Base-by-base conservation (phyloP, 345 rosid genomes). In the Eucalyptus paniculata region DNA sequence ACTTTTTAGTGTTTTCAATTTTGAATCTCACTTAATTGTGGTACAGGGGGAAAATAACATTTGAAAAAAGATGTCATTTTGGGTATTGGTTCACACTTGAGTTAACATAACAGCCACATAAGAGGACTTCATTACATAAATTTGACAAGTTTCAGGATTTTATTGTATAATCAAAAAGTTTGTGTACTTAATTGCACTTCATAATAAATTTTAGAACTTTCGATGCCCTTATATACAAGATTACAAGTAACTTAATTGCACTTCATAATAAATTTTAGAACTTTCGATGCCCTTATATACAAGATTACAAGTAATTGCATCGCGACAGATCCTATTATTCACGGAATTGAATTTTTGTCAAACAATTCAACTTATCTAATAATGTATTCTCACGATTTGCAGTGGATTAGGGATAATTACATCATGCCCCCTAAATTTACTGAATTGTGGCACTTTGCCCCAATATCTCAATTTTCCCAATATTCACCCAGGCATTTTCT, bases 11-110 rank as follows among this genome's bases (percentile, higher is more conserved):
- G n/a, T n/a, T n/a, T n/a, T n/a, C n/a, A n/a, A n/a, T n/a, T n/a
- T n/a, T n/a, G n/a, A n/a, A n/a, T n/a, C n/a, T n/a, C n/a, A n/a
- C n/a, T n/a, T n/a, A 60, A 60, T 60, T 12, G 4, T 26, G 32
- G 17, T 60, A 3, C 1, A 8, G 3, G 32, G 32, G 4, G 1
- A 13, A 28, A 28, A 0, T 60, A 12, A 53, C 0, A 0, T 60
- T 60, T 13, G 32, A 8, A 9, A 2, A 60, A 60, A 60, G 5
- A 3, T 60, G 4, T 0, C 32, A 30, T 28, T 60, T 28, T 56
- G 69, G n/a, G n/a, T 0, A 60, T 60, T 60, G 69, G 1, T 60
- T 60, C 15, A 1, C 32, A 28, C 67, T 60, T 60, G 67, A 60
- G 0, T 28, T 60, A 60, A 60, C 8, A 12, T 12, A 26, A 60